Percentiles rank a stretch among this genome's conserved stretches.
Conservation (phyloP, 2,329 filamentous ascomycete species). For the Ophiostoma ips region DNA sequence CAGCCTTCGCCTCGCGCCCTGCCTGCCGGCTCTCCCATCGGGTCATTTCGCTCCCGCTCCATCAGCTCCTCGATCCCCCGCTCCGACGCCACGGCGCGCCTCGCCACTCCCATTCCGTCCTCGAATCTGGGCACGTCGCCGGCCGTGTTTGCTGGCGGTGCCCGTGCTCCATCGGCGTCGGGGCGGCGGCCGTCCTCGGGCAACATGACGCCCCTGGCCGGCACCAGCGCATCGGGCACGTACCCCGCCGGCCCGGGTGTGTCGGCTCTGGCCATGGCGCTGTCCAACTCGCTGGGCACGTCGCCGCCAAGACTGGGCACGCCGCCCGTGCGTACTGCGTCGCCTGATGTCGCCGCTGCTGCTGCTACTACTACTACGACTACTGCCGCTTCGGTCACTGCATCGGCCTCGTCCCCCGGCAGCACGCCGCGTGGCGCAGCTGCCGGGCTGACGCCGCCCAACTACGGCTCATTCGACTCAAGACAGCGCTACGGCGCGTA, state of each 20-base stretch:
- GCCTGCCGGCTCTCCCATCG: constrained; percentile 33
- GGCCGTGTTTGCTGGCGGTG: constrained; percentile 2
- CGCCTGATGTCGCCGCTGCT: constrained; percentile 27
- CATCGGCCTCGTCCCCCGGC: constrained; percentile 24
- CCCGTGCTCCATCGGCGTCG: neutral
- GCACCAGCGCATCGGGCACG: constrained; percentile 43
- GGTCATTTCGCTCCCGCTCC: constrained; percentile 30
- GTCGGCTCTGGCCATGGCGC: constrained; percentile 77
- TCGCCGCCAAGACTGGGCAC: constrained; percentile 59
- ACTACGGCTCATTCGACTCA: constrained; percentile 76
- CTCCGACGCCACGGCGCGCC: constrained; percentile 45
- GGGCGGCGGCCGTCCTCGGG: constrained; percentile 30
- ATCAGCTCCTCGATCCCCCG: constrained; percentile 40
- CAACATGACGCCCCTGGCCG: constrained; percentile 49
- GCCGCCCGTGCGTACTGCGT: constrained; percentile 43
- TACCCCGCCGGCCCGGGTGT: constrained; percentile 62
- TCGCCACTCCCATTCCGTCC: constrained; percentile 40
- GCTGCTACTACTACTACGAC: neutral
- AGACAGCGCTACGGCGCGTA: constrained; percentile 49
- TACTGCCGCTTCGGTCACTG: constrained; percentile 6
- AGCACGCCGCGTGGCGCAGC: constrained; percentile 20
- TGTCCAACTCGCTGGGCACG: constrained; percentile 59
- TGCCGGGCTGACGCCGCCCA: constrained; percentile 47
- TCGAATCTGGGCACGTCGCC: constrained; percentile 23
- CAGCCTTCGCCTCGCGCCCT: constrained; percentile 17